Evolutionary conservation across 2,329 filamentous ascomycete species (phyloP), one percentile per base, ranked within the genome.

Genomic region (Curvularia eragrostidis): DNA sequence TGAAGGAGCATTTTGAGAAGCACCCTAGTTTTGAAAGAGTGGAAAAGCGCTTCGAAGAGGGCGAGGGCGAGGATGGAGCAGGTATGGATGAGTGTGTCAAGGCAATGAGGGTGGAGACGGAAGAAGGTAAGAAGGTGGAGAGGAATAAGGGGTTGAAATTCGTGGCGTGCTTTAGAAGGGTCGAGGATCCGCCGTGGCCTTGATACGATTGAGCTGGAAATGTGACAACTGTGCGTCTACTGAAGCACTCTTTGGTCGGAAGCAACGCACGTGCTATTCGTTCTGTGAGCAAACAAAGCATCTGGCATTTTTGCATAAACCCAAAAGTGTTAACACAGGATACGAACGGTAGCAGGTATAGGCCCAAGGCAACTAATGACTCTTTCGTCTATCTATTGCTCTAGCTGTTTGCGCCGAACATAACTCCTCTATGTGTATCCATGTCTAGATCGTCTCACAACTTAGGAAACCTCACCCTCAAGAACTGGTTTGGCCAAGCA

Each of bases 61-160:
- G 91, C 1, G 39, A 46, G 39, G 55, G 83, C 0, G 85, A 88
- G 59, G 85, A 87, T 60, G 89, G 91, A 61, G 83, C 87, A 66
- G 86, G 89, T 56, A 81, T 79, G 28, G 90, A 94, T 74, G 83
- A 86, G 62, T 92, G 89, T 73, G 90, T 94, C 6, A 79, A 79
- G 55, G 82, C 90, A 52, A 96, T 95, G 91, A 84, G 80, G 71
- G 85, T 84, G 34, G 93, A 95, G 79, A 99, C 96, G 3, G 95
- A 99, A 77, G 96, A 99, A 80, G 92, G 93, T 32, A 97, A 97
- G 82, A 99, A 99, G 81, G 95, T 99, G 13, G 87, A 88, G 68
- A 86, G 95, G 73, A 97, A 98, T 78, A 87, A 91, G 41, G 95
- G 95, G 0, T 86, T 87, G 73, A 99, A 98, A 79, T 96, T 90